Evolutionary conservation across 345 rosid species (phyloP), one percentile per base, ranked within the genome.

Genomic region (Camelina laxa): DNA sequence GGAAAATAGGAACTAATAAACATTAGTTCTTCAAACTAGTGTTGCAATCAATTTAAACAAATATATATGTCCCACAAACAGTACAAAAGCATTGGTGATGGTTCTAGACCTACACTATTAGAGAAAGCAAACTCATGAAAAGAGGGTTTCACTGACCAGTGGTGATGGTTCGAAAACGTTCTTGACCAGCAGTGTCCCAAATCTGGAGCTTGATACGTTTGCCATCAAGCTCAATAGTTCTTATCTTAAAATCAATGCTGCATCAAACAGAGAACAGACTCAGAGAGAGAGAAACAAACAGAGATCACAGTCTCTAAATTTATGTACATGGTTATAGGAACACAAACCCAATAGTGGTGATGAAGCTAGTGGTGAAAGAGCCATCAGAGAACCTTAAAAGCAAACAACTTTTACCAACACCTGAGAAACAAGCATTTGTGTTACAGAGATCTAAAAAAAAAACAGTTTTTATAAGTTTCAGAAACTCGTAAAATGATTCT

Each of bases 321-420:
- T n/a, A n/a, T n/a, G n/a, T 17, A 13, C 17, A 51, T 44, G 60
- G 65, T 31, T 53, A 7, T 41, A 65, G 9, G 16, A 71, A 72
- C 54, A 60, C 82, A 74, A 78, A 93, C 98, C 98, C 98, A 70
- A 93, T 93, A 38, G 98, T 93, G 55, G 98, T 93, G 82, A 93
- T 93, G 85, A 93, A 93, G 84, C 96, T 93, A 60, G 97, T 93
- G 14, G 98, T 93, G 79, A 93, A 93, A 59, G 98, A 93, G 62
- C 98, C 98, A 82, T 91, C 97, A 1, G 97, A 93, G 82, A 93
- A 93, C 70, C 96, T 84, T 77, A 93, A 77, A 59, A 93, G 98
- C 75, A 93, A 89, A 80, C 98, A 93, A 89, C 97, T 93, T 88
- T 93, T 93, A 72, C 96, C 96, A 35, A 87, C 96, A 84, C 96